Conservation (phyloP, 1,139 yeast species). For the Yamadazyma conglobata region DNA sequence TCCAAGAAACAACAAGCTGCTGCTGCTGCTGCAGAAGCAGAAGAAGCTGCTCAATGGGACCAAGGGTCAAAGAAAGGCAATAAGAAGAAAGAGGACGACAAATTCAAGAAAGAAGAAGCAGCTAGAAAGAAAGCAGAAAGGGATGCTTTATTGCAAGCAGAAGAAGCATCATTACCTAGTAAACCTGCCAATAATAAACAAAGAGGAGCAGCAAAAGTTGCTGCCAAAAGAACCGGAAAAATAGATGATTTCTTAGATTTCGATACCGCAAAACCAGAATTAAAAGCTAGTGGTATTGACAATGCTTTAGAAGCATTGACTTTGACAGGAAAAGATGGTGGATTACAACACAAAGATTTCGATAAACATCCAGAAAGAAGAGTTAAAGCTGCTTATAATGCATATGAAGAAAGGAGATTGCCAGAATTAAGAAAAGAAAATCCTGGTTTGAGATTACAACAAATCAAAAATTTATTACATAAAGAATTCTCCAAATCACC, state of each 20-base stretch:
- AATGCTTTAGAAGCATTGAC: conserved; percentile 76
- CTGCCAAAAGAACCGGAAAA: conserved; percentile 60
- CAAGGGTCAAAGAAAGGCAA: conserved; percentile 69
- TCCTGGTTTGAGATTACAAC: conserved; percentile 79
- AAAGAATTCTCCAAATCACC: conserved; percentile 81
- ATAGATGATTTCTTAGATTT: conserved; percentile 60
- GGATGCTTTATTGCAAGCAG: conserved; percentile 57
- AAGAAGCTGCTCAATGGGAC: conserved; percentile 66
- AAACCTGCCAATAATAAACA: conserved; percentile 53
- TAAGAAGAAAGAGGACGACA: conserved; percentile 66
- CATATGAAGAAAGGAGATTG: conserved; percentile 66
- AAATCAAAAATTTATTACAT: conserved; percentile 66
- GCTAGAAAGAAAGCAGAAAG: conserved; percentile 64
- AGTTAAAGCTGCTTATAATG: conserved; percentile 75
- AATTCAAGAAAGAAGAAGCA: conserved; percentile 60
- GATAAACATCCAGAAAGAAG: conserved; percentile 90
- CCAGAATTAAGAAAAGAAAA: conserved; percentile 74
- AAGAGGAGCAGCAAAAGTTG: conserved; percentile 71
- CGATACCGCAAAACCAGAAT: conserved; percentile 47
- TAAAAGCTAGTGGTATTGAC: conserved; percentile 74
- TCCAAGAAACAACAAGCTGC: conserved; percentile 58
- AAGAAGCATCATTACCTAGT: conserved; percentile 59
- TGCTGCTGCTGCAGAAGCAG: conserved; percentile 44
- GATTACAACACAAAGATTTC: conserved; percentile 57
- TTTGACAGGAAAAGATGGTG: conserved; percentile 54